Base-by-base conservation (phyloP, 768 basidiomycete genomes). In the Hericium coralloides region DNA sequence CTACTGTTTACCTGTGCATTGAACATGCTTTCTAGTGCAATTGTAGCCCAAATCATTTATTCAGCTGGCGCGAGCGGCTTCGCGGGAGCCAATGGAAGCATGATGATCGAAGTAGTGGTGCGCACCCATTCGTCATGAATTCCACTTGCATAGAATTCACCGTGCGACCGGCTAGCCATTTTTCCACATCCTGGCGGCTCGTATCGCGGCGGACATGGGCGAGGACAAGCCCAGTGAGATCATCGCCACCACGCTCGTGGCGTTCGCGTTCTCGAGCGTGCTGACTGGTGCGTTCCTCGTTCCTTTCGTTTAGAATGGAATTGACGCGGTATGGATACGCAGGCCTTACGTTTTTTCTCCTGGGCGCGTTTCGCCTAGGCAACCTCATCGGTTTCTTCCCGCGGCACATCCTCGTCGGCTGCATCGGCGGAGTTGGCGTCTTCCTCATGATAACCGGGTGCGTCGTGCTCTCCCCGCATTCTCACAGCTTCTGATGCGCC, bases 91-190 rank as follows among this genome's bases (percentile, higher is more conserved):
- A 94, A 92, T 70, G 92, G 90, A 6, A 92, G 89, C 60, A 93
- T 95, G 93, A 97, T 98, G 93, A 98, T 99, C 59, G 95, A 98
- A 72, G 92, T 95, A 12, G 94, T 98, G 62, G 89, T 92, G 68
- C 47, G 86, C 79, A 52, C 53, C 52, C 22, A 17, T 17, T 43
- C 12, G 12, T 47, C 12, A 26, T 37, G 17, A 7, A 38, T 9
- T 41, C 25, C 53, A 25, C 18, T 22, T 5, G 37, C 22, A 45
- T n/a, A 38, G 10, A 18, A 25, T 31, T 23, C 14, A 38, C n/a
- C 15, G 14, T 2, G 49, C 9, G 43, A 49, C 38, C 22, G 17
- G n/a, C 14, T 61, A 92, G 89, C 95, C 95, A 1, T 98, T 99
- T 72, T 97, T 95, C 66, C 95, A 98, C 68, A 89, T 97, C 58